phyloP scores from a whole-genome alignment of 2,329 filamentous ascomycete genomes.

The Penicillium sclerotigenum region DNA sequence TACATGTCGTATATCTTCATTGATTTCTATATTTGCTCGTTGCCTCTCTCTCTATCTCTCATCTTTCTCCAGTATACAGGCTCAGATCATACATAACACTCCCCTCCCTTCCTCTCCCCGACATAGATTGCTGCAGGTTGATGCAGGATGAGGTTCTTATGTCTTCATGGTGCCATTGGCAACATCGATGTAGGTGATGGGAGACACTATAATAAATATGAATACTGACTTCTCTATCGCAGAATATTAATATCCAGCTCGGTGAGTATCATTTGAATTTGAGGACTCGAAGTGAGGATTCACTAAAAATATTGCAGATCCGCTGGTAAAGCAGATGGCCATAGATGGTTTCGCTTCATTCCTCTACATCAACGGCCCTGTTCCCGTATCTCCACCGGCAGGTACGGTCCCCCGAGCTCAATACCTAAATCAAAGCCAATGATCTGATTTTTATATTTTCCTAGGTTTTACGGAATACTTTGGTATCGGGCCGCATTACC shows the following conservation, averaged over 20 bases:
- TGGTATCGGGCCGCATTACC: constrained; percentile 20
- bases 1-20: neutral
- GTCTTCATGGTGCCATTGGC: constrained; percentile 30
- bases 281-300: neutral
- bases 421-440: neutral
- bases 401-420: constrained; percentile 4
- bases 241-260: constrained; percentile 22
- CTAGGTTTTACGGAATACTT: constrained; percentile 24
- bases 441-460: neutral
- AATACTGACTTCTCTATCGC: constrained; percentile 1
- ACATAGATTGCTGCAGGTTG: neutral
- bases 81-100: neutral
- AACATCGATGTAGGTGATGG: constrained; percentile 24
- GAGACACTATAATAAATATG: neutral
- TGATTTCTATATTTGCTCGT: neutral
- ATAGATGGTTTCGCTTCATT: constrained; percentile 20
- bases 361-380: constrained; percentile 22
- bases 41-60: neutral
- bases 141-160: constrained; percentile 26
- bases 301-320: constrained; percentile 10
- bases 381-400: constrained; percentile 17
- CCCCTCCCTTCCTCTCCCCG: no score
- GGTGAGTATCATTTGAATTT: neutral
- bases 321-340: constrained; percentile 19
- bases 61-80: constrained; percentile 9